These are phyloP conservation scores for Aspergillus ochraceoroseus DNA, from an alignment of 2,329 filamentous ascomycete species.

Conservation along the genomic window DNA sequence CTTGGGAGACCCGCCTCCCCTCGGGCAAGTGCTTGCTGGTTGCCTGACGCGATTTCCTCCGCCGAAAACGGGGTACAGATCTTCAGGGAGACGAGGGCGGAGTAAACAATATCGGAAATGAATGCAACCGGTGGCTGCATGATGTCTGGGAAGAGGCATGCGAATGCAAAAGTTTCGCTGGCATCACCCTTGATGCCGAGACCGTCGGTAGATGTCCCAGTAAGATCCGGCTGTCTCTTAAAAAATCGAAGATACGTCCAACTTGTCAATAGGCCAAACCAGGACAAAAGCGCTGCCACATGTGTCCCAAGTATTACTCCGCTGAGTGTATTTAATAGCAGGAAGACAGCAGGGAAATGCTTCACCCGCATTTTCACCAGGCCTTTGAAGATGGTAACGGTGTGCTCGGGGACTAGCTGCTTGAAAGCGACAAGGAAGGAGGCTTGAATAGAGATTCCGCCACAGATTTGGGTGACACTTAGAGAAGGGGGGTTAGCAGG, in stretches of 20 bases:
- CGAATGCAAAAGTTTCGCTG: constrained; percentile 92
- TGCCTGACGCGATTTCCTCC: constrained; percentile 69
- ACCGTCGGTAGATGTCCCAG: constrained; percentile 51
- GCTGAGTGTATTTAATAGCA: constrained; percentile 63
- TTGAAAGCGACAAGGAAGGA: constrained; percentile 96
- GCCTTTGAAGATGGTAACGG: constrained; percentile 86
- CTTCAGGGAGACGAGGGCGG: constrained; percentile 65
- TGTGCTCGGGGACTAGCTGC: constrained; percentile 94
- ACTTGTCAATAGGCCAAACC: constrained; percentile 76
- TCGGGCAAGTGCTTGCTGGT: constrained; percentile 63
- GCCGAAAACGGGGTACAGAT: constrained; percentile 81
- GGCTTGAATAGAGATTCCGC: constrained; percentile 83
- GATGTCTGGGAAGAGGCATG: constrained; percentile 87
- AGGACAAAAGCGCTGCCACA: constrained; percentile 71
- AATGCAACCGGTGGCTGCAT: constrained; percentile 71
- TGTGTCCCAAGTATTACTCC: constrained; percentile 62
- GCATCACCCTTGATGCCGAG: constrained; percentile 74
- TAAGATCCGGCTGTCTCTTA: constrained; percentile 59
- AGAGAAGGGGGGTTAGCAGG: constrained; percentile 29
- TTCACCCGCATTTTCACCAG: constrained; percentile 83
- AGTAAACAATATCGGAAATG: constrained; percentile 70
- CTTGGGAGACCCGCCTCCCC: constrained; percentile 58
- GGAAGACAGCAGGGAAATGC: constrained; percentile 71
- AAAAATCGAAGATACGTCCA: constrained; percentile 98
- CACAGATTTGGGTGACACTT: constrained; percentile 76